A percentile compares a stretch with the other conserved stretches of the same genome.
phyloP scores from a whole-genome alignment of 495 filamentous ascomycete genomes.

The Podospora sp. region DNA sequence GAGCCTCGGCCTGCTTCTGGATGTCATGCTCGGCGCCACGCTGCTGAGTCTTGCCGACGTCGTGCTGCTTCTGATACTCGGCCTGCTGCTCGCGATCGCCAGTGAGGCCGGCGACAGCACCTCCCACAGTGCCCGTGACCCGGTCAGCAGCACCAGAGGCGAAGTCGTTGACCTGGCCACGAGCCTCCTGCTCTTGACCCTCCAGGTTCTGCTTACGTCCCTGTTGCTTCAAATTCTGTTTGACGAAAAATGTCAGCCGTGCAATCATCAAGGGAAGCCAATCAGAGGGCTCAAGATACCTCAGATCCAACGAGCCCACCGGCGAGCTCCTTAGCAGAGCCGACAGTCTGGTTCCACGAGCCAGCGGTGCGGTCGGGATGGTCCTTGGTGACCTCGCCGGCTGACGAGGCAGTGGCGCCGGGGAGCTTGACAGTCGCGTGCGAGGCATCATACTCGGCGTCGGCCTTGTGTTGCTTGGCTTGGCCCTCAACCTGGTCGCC shows the following conservation, averaged over 20 bases:
- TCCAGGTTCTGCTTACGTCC: constrained; percentile 78
- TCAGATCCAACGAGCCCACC: constrained; percentile 77
- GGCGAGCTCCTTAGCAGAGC: constrained; percentile 79
- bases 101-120: constrained; percentile 66
- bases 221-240: constrained; percentile 63
- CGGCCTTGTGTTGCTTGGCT: constrained; percentile 59
- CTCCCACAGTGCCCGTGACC: constrained; percentile 69
- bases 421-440: constrained; percentile 74
- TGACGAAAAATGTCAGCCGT: background rate
- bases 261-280: background rate
- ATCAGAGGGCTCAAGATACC: constrained; percentile 43
- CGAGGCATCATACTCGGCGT: constrained; percentile 67
- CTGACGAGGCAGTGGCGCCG: constrained; percentile 64
- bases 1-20: constrained; percentile 63
- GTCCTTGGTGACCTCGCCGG: constrained; percentile 73
- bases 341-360: constrained; percentile 83
- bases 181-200: constrained; percentile 80
- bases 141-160: constrained; percentile 73
- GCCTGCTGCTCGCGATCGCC: constrained; percentile 68
- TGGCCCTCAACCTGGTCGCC: constrained; percentile 63
- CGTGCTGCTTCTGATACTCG: constrained; percentile 68
- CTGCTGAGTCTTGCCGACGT: constrained; percentile 83
- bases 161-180: constrained; percentile 79
- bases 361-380: constrained; percentile 71
- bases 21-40: constrained; percentile 84